phyloP scores from a whole-genome alignment of 768 basidiomycete species.

The Termitomyces sp. region DNA sequence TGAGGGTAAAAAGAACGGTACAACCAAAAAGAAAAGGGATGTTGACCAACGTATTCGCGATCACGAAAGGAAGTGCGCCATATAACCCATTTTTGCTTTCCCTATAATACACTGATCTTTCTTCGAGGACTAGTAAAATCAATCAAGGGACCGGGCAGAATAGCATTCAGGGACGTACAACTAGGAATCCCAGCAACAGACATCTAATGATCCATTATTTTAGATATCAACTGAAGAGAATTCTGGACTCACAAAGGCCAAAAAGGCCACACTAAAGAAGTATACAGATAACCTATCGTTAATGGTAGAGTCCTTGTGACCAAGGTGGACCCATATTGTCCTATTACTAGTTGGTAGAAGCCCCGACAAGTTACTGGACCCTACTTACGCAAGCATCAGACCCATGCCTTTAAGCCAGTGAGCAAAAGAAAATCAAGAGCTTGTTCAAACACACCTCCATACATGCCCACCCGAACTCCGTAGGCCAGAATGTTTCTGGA shows the following conservation, averaged over 20 bases:
- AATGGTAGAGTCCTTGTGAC: conserved; percentile 30
- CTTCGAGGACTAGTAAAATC: conserved; percentile 43
- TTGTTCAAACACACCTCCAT: conserved; percentile 28
- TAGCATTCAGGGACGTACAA: conserved; percentile 22
- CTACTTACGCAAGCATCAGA: conserved; percentile 35
- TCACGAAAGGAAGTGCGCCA: conserved; percentile 44
- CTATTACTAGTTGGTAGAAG: conserved; percentile 28
- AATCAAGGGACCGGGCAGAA: not conserved
- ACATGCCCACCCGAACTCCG: conserved; percentile 53
- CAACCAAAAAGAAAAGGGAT: conserved; percentile 51
- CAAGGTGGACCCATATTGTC: conserved; percentile 48
- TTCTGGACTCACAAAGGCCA: conserved; percentile 34
- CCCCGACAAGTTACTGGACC: not conserved
- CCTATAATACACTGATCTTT: conserved; percentile 50
- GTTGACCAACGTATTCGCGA: conserved; percentile 48
- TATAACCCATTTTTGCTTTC: conserved; percentile 57
- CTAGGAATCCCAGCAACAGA: conserved; percentile 56
- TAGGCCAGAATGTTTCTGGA: conserved; percentile 51
- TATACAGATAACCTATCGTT: conserved; percentile 47
- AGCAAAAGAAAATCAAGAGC: not conserved
- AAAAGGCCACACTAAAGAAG: conserved; percentile 54
- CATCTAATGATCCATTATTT: conserved; percentile 29
- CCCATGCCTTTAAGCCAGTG: conserved; percentile 31
- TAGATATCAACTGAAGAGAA: not conserved
- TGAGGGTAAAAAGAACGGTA: conserved; percentile 39